These are phyloP conservation scores for Fusarium staphyleae DNA, from an alignment of 2,329 filamentous ascomycete species.

Conservation along the genomic window DNA sequence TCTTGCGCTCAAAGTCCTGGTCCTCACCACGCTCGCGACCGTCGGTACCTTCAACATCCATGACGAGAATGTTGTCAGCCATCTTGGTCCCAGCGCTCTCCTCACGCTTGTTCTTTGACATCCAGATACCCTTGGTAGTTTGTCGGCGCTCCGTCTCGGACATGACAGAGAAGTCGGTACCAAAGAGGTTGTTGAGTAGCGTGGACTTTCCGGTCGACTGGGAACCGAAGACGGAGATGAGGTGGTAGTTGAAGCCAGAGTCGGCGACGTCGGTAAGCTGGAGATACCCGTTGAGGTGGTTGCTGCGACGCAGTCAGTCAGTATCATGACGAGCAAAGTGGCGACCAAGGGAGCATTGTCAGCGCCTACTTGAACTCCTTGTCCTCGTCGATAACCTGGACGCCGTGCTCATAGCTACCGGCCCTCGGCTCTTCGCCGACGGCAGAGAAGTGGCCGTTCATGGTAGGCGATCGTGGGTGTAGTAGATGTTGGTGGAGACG, in stretches of 20 bases:
- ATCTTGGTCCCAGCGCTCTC: constrained; percentile 65
- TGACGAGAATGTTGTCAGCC: constrained; percentile 98
- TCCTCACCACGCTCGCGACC: constrained; percentile 96
- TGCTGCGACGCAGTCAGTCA: constrained; percentile 55
- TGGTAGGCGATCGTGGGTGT: constrained; percentile 45
- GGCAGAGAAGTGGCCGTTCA: constrained; percentile 84
- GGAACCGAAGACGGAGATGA: constrained; percentile 98
- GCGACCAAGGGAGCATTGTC: constrained; percentile 9
- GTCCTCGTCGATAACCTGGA: constrained; percentile 91
- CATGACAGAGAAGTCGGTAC: constrained; percentile 97
- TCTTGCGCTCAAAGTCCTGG: constrained; percentile 98
- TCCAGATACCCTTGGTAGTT: constrained; percentile 99
- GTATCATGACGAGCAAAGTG: constrained; percentile 15
- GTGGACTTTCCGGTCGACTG: constrained; percentile 99
- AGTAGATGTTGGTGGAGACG: constrained; percentile 13
- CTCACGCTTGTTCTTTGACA: constrained; percentile 91
- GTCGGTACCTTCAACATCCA: constrained; percentile 99
- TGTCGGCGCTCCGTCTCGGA: constrained; percentile 91
- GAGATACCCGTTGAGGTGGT: constrained; percentile 82
- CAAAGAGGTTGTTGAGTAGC: constrained; percentile 92
- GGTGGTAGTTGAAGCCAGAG: constrained; percentile 97
- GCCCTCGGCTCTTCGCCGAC: constrained; percentile 70
- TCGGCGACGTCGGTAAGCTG: constrained; percentile 79
- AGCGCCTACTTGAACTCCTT: constrained; percentile 90
- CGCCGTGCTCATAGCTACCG: constrained; percentile 85